Evolutionary conservation across 140 eudicot genomes (phyloP).

Genomic region (Bidens hawaiensis): DNA sequence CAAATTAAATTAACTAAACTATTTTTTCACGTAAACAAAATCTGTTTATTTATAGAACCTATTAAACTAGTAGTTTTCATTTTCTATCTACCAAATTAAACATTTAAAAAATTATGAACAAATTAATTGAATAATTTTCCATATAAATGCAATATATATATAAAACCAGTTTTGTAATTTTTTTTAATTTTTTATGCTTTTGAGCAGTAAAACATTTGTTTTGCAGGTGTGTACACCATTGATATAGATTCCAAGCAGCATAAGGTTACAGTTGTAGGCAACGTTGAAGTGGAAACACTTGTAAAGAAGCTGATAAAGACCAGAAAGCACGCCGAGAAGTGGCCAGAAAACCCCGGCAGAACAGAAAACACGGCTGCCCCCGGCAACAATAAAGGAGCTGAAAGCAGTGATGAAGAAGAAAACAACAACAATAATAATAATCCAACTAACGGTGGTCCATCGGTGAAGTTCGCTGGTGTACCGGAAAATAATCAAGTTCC

Average conservation of each 20-base stretch:
- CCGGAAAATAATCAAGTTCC: slow-evolving; percentile 20
- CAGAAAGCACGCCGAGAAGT: slow-evolving; percentile 80
- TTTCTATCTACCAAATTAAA: too few relatives aligned
- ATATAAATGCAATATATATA: too few relatives aligned
- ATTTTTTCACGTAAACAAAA: too few relatives aligned
- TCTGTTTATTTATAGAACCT: too few relatives aligned
- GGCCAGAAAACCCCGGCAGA: slow-evolving; percentile 53
- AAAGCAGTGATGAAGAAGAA: slow-evolving; percentile 41
- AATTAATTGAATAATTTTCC: too few relatives aligned
- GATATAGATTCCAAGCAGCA: slow-evolving; percentile 70
- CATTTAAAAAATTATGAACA: too few relatives aligned
- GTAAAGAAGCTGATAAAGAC: slow-evolving; percentile 64
- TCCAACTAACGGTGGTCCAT: not conserved
- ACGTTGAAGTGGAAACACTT: slow-evolving; percentile 58
- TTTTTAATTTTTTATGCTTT: slow-evolving; percentile 6
- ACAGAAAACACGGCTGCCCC: slow-evolving; percentile 26
- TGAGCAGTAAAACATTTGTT: slow-evolving; percentile 13
- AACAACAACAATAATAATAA: slow-evolving; percentile 16
- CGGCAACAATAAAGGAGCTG: slow-evolving; percentile 22
- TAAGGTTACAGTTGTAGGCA: slow-evolving; percentile 69
- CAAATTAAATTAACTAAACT: too few relatives aligned
- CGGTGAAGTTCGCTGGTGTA: slow-evolving; percentile 31
- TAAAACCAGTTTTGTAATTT: not conserved
- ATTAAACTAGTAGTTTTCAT: too few relatives aligned
- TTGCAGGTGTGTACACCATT: slow-evolving; percentile 68